phyloP scores from a whole-genome alignment of 2,329 filamentous ascomycete genomes.

The Aspergillus puulaauensis region DNA sequence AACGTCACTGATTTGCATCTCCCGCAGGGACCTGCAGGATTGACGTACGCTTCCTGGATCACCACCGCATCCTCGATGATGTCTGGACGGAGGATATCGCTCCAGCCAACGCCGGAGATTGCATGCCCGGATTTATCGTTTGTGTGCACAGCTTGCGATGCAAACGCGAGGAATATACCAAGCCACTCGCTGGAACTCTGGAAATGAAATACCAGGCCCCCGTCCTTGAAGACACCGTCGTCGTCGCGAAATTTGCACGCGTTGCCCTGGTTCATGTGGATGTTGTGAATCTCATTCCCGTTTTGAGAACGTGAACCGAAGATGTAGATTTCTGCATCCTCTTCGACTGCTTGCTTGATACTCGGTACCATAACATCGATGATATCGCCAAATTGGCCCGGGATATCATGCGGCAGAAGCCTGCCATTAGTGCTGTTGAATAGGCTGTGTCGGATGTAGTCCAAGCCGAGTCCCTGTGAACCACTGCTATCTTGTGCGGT shows the following conservation, averaged over 20 bases:
- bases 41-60: not conserved
- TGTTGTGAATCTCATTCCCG: conserved; percentile 15
- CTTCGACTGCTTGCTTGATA: conserved; percentile 10
- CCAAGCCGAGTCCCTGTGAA: conserved; percentile 6
- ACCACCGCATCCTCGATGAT: conserved; percentile 3
- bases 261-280: conserved; percentile 26
- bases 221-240: conserved; percentile 21
- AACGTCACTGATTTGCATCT: not conserved
- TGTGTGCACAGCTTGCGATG: conserved; percentile 20
- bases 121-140: conserved; percentile 3
- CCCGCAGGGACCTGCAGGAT: not conserved
- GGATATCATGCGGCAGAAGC: conserved; percentile 20
- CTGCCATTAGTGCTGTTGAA: conserved; percentile 16
- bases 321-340: conserved; percentile 17
- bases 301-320: conserved; percentile 17
- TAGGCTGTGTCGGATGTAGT: conserved; percentile 18
- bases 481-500: not conserved
- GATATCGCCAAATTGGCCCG: conserved; percentile 36
- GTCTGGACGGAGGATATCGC: not conserved
- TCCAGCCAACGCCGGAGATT: conserved; percentile 3
- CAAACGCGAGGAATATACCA: conserved; percentile 21
- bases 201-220: conserved; percentile 17
- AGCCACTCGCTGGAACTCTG: conserved; percentile 12
- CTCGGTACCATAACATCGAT: conserved; percentile 17
- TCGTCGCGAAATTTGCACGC: conserved; percentile 3